Conservation (phyloP, 75 land plant genomes). For the Isoetes taiwanensis region DNA sequence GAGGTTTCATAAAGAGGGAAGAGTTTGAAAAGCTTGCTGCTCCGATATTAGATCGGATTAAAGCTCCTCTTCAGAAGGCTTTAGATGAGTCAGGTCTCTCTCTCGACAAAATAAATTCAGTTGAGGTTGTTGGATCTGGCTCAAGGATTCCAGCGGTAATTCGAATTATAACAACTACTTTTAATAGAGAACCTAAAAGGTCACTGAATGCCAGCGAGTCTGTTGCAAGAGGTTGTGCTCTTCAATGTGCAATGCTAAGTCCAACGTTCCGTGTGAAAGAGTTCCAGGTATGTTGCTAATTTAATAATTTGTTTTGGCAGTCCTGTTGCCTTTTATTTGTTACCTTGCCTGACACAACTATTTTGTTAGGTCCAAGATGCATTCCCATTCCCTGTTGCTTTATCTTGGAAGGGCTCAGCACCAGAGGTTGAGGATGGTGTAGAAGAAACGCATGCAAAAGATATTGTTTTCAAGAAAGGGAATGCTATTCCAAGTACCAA, state of each 20-base stretch:
- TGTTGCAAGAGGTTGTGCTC: conserved; percentile 72
- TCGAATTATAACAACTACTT: conserved; percentile 52
- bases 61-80: conserved; percentile 54
- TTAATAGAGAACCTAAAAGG: conserved; percentile 68
- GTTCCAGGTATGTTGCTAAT: conserved; percentile 47
- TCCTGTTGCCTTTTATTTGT: neutral
- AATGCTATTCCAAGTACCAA: conserved; percentile 70
- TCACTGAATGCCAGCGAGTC: conserved; percentile 91
- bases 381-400: conserved; percentile 52
- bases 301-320: neutral
- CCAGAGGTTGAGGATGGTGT: conserved; percentile 40
- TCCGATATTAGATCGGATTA: conserved; percentile 67
- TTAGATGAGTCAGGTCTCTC: conserved; percentile 44
- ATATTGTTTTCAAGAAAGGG: conserved; percentile 66
- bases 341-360: neutral
- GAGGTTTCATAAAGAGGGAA: conserved; percentile 53
- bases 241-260: conserved; percentile 85
- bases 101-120: conserved; percentile 46
- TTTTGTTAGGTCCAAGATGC: conserved; percentile 53
- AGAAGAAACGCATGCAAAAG: conserved; percentile 22
- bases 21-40: conserved; percentile 59
- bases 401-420: conserved; percentile 66
- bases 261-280: conserved; percentile 87
- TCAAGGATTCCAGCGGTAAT: conserved; percentile 73
- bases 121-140: conserved; percentile 82